A percentile compares a stretch with the other conserved stretches of the same genome.
These are phyloP conservation scores for Wickerhamiella brachini DNA, from an alignment of 805 yeast genomes.

Conservation along the genomic window DNA sequence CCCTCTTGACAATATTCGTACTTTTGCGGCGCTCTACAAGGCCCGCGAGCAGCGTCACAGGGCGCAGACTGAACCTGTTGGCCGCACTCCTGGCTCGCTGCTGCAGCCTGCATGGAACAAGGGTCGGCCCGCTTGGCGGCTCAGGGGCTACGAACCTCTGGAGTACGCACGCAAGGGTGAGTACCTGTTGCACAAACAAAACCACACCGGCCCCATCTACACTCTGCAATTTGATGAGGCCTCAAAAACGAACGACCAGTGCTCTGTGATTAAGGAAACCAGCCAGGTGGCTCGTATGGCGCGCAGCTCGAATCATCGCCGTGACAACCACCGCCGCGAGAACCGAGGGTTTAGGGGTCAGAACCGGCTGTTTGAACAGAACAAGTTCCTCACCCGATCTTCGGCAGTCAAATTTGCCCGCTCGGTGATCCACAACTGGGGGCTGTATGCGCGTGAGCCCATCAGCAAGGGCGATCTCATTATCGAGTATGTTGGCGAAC, in stretches of 20 bases:
- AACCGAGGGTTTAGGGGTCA: conserved; percentile 1
- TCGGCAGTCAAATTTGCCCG: conserved; percentile 95
- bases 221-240: neutral
- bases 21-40: neutral
- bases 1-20: neutral
- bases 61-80: neutral
- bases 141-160: neutral
- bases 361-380: conserved; percentile 1
- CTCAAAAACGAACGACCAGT: neutral
- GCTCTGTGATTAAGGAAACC: neutral
- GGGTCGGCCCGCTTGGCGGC: neutral
- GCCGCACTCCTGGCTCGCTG: neutral
- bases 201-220: neutral
- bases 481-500: conserved; percentile 93
- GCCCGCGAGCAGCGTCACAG: neutral
- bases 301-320: conserved; percentile 1
- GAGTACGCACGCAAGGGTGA: neutral
- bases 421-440: conserved; percentile 97
- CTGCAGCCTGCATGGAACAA: neutral
- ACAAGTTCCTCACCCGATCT: conserved; percentile 18
- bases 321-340: neutral
- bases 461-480: conserved; percentile 96
- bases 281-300: neutral
- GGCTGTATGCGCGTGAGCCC: conserved; percentile 87
- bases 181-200: neutral